Percentiles rank a stretch among this genome's conserved stretches.
Evolutionary conservation across 2,329 filamentous ascomycete genomes (phyloP).

Genomic region (Diaporthe nobilis): DNA sequence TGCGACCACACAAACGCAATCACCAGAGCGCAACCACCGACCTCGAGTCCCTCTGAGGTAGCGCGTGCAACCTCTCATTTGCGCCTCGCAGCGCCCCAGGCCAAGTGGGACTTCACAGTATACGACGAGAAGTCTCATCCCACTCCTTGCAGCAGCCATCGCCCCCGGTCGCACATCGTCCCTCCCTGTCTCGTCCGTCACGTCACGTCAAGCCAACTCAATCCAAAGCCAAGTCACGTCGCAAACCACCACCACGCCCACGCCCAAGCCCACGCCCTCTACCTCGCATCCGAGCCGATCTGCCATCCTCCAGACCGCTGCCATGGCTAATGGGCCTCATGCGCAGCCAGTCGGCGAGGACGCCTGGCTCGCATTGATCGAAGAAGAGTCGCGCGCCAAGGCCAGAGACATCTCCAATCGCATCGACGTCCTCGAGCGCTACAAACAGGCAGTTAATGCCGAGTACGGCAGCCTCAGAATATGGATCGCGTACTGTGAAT

Average conservation of each 20-base stretch:
- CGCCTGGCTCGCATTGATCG: conserved; percentile 82
- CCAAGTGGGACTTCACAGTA: conserved; percentile 34
- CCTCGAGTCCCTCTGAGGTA: conserved; percentile 4
- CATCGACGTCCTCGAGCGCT: conserved; percentile 79
- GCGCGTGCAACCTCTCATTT: conserved; percentile 18
- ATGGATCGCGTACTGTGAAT: conserved; percentile 85
- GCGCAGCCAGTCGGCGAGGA: conserved; percentile 77
- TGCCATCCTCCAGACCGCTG: conserved; percentile 40
- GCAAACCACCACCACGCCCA: not conserved
- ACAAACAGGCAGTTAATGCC: conserved; percentile 76
- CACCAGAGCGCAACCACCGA: conserved; percentile 27
- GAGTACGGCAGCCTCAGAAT: conserved; percentile 81
- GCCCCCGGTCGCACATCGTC: conserved; percentile 7
- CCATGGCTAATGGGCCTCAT: conserved; percentile 57
- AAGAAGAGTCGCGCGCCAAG: conserved; percentile 73
- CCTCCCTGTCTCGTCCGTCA: conserved; percentile 6
- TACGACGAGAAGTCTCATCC: conserved; percentile 34
- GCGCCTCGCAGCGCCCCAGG: conserved; percentile 30
- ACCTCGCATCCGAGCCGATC: conserved; percentile 15
- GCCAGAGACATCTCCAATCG: conserved; percentile 75
- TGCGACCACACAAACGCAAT: conserved; percentile 4
- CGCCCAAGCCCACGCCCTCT: not conserved
- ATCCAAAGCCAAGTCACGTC: not conserved
- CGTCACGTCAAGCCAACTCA: conserved; percentile 1
- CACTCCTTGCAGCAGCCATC: conserved; percentile 25